Evolutionary conservation across 148 eudicot genomes (phyloP).

Genomic region (Amaranthus cruentus): DNA sequence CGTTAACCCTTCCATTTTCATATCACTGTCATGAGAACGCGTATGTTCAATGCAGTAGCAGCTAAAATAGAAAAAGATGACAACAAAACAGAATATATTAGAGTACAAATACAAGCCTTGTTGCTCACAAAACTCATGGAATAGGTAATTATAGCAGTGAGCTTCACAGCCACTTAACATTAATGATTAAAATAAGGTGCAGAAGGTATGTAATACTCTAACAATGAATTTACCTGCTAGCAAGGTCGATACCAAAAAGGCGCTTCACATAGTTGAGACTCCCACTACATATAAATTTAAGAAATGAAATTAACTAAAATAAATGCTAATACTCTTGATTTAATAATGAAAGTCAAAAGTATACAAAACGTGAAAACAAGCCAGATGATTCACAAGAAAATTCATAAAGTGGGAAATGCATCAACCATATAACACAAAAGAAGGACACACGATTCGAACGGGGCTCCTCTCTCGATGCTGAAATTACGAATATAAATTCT

Average conservation of each 20-base stretch:
- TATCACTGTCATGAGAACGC: not conserved
- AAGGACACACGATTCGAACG: not conserved
- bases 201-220: not conserved
- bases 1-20: not conserved
- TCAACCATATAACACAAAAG: not conserved
- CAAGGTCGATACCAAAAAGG: constrained; percentile 84
- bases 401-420: not conserved
- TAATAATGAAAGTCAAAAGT: not conserved
- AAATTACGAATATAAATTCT: not conserved
- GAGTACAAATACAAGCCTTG: not conserved
- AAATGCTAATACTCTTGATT: not conserved
- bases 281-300: constrained; percentile 49
- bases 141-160: not conserved
- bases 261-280: constrained; percentile 62
- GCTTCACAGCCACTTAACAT: not conserved
- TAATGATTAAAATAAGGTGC: not conserved
- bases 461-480: too few species aligned
- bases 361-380: not conserved
- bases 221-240: constrained; percentile 61
- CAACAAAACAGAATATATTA: not conserved
- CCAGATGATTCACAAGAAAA: not conserved
- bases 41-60: not conserved
- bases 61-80: not conserved
- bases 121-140: not conserved
- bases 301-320: constrained; percentile 15